Base-by-base conservation (phyloP, 1,139 yeast species). In the Debaryomyces udenii region DNA sequence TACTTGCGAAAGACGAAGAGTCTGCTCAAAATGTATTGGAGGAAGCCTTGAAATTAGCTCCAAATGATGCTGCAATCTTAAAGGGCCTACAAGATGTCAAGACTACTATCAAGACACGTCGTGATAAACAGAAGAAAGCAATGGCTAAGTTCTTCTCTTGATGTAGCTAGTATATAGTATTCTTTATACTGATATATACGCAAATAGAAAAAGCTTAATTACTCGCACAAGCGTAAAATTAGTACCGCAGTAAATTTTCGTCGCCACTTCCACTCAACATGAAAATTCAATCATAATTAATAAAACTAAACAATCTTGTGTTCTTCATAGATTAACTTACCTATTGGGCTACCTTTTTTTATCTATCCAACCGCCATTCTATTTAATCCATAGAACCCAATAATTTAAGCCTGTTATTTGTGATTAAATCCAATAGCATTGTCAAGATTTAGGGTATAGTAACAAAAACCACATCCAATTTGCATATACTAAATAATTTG, bases 91-190 rank as follows among this genome's bases (percentile, higher is more conserved):
- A 68, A 17, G 86, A 81, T 37, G 83, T 87, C 29, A 80, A 80
- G 58, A 62, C 63, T 36, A 59, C 68, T 30, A 68, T 80, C 40
- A 78, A 78, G 50, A 67, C 68, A 20, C 77, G 88, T 49, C 74
- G 70, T 43, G 83, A 82, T 37, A 83, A 83, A 59, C 90, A 90
- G 61, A 86, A 83, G 70, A 87, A 86, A 53, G 93, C 96, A 2
- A 82, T 88, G 73, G 69, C 94, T 38, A 90, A 88, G 62, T 86
- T 91, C 71, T 91, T 91, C 45, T 46, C 55, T 23, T 61, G 37
- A 35, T 37, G 31, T 15, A 16, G 28, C 9, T 9, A 6, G 18
- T 35, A 26, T 22, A 9, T 27, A 18, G 28, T 14, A 10, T 23
- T 14, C 32, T 13, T 20, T 22, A 36, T 42, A 17, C 43, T 35